A percentile compares a stretch with the other conserved stretches of the same genome.
phyloP scores from a whole-genome alignment of 2,329 filamentous ascomycete species.

The Aspergillus persii region DNA sequence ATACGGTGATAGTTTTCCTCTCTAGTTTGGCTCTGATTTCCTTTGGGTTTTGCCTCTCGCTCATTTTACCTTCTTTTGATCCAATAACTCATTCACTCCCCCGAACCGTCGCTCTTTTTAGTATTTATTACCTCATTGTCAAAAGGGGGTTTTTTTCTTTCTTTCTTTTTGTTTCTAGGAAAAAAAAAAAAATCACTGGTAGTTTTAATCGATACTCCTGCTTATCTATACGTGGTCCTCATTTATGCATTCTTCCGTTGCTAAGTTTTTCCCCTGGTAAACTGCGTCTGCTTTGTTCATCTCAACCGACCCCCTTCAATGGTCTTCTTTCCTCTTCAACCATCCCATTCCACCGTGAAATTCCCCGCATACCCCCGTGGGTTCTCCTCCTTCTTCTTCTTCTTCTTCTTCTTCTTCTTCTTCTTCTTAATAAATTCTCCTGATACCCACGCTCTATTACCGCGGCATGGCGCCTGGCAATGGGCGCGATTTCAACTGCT shows the following conservation, averaged over 20 bases:
- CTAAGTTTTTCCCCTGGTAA: background rate
- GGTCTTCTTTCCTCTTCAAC: background rate
- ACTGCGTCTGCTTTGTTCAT: background rate
- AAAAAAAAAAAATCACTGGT: background rate
- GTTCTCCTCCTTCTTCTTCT: slow-evolving; percentile 2
- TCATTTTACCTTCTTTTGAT: slow-evolving; percentile 10
- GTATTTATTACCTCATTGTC: slow-evolving; percentile 3
- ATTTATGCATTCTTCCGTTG: background rate
- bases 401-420: too few species aligned
- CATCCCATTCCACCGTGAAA: background rate
- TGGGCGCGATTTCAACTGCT: slow-evolving; percentile 45
- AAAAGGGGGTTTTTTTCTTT: slow-evolving; percentile 6
- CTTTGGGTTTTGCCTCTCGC: slow-evolving; percentile 6
- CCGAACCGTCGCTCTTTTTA: slow-evolving; percentile 9
- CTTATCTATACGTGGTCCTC: background rate
- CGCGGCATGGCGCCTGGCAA: slow-evolving; percentile 39
- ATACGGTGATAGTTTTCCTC: slow-evolving; percentile 15
- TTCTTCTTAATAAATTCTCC: background rate
- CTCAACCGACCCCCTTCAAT: background rate
- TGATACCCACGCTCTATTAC: background rate
- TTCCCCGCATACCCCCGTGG: background rate
- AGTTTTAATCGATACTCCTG: background rate
- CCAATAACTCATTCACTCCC: slow-evolving; percentile 8
- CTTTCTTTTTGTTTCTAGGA: background rate
- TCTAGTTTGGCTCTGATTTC: slow-evolving; percentile 13